These are phyloP conservation scores for Ilyonectria sp. DNA, from an alignment of 2,329 filamentous ascomycete species.

Conservation along the genomic window DNA sequence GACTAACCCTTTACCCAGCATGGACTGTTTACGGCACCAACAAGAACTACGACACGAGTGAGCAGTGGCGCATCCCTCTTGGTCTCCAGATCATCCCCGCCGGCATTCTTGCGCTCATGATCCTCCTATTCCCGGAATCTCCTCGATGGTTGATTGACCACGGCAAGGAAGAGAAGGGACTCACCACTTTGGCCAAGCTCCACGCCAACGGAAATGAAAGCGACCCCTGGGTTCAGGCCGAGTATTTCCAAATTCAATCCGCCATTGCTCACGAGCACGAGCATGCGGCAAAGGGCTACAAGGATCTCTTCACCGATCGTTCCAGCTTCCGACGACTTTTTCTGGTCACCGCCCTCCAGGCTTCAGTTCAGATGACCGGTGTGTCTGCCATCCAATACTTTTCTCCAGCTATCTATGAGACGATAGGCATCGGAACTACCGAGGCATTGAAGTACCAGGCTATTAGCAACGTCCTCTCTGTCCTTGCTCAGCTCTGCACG, in stretches of 20 bases:
- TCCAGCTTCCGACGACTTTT: slow-evolving; percentile 80
- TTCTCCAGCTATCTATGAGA: slow-evolving; percentile 73
- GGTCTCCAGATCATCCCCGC: slow-evolving; percentile 38
- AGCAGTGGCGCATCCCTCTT: slow-evolving; percentile 41
- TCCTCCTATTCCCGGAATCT: slow-evolving; percentile 42
- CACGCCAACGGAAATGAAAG: slow-evolving; percentile 77
- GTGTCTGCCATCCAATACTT: slow-evolving; percentile 83
- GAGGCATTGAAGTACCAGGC: slow-evolving; percentile 81
- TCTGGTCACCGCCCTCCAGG: slow-evolving; percentile 77
- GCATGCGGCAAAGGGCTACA: slow-evolving; percentile 77
- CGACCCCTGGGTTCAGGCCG: slow-evolving; percentile 79
- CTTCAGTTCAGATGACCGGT: slow-evolving; percentile 82
- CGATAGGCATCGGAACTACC: slow-evolving; percentile 76
- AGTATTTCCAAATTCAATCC: slow-evolving; percentile 80
- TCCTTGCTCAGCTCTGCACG: slow-evolving; percentile 76
- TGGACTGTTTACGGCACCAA: slow-evolving; percentile 77
- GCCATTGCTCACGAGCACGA: slow-evolving; percentile 76
- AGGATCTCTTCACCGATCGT: slow-evolving; percentile 72
- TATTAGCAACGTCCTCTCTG: slow-evolving; percentile 78
- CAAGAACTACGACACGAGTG: background rate
- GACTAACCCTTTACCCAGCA: slow-evolving; percentile 54
- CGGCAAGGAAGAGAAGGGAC: slow-evolving; percentile 72
- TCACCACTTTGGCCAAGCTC: slow-evolving; percentile 76
- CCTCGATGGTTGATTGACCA: slow-evolving; percentile 73
- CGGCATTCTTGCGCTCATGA: slow-evolving; percentile 36